Evolutionary conservation across 768 basidiomycete genomes (phyloP).

Genomic region (Candolleomyces eurysporus): DNA sequence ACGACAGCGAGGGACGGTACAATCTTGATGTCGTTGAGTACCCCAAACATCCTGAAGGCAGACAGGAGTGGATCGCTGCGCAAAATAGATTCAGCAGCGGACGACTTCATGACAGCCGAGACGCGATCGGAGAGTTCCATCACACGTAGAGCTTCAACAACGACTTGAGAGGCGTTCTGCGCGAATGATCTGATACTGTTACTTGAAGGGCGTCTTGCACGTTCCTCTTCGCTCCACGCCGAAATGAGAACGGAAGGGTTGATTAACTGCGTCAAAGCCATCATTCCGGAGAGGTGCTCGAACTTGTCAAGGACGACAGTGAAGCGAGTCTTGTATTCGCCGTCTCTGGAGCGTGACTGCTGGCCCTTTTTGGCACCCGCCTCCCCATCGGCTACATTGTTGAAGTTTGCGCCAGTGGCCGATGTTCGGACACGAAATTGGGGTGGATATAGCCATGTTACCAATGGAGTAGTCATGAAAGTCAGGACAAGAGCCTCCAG

Average conservation of each 20-base stretch:
- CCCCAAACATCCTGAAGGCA: conserved; percentile 75
- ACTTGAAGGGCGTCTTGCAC: not conserved
- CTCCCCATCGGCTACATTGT: conserved; percentile 41
- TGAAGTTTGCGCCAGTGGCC: conserved; percentile 45
- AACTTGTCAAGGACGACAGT: conserved; percentile 87
- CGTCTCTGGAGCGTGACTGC: conserved; percentile 11
- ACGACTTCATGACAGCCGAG: conserved; percentile 85
- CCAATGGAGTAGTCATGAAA: conserved; percentile 81
- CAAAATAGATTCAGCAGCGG: conserved; percentile 63
- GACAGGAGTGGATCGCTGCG: conserved; percentile 70
- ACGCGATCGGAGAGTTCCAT: conserved; percentile 86
- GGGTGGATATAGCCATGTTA: conserved; percentile 65
- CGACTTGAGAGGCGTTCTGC: conserved; percentile 24
- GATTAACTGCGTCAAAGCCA: conserved; percentile 86
- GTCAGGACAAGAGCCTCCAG: conserved; percentile 81
- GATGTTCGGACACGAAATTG: conserved; percentile 50
- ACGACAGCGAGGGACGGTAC: conserved; percentile 71
- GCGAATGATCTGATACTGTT: conserved; percentile 8
- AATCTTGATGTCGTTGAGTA: conserved; percentile 66
- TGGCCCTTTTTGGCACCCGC: conserved; percentile 13
- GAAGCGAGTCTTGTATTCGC: conserved; percentile 55
- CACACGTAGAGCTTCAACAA: conserved; percentile 77
- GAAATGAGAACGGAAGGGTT: conserved; percentile 34
- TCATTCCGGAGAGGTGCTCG: conserved; percentile 85
- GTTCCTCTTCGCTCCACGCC: conserved; percentile 3